Base-by-base conservation (phyloP, 768 basidiomycete genomes). In the Epithele typhae region DNA sequence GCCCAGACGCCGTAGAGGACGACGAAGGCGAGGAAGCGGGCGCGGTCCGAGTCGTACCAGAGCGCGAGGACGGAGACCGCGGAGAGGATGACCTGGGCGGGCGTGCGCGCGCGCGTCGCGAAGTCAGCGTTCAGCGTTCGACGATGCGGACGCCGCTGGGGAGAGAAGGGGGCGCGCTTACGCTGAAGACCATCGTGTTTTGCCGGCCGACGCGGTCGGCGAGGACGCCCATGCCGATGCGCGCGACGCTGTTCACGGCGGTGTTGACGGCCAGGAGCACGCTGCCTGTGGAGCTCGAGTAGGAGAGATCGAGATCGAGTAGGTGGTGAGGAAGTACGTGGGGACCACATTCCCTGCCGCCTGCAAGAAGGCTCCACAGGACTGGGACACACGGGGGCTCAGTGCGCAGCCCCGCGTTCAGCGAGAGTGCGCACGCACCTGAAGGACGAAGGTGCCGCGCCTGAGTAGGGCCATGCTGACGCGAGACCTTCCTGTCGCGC, bases 321-420 rank as follows among this genome's bases (percentile, higher is more conserved):
- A 74, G 2, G 68, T 69, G 0, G 69, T 64, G 47, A 73, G 56
- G 56, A 72, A 75, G 51, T 72, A 73, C 15, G 68, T 57, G 0
- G 73, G 74, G 21, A 74, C 66, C 46, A 70, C 60, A 49, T 74
- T 73, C 6, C 73, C 72, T 1, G 69, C 70, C 2, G 72, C 72
- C 46, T 73, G 72, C 15, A 73, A 54, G 43, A 74, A 66, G 0
- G 72, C 66, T 2, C 66, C 72, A 1, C 69, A 46, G 1, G 70
- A 60, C 72, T 73, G 43, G 21, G 14, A n/a, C n/a, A n/a, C n/a
- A n/a, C n/a, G n/a, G n/a, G n/a, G n/a, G n/a, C n/a, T n/a, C n/a
- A n/a, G n/a, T n/a, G n/a, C n/a, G n/a, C n/a, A n/a, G n/a, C n/a
- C n/a, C n/a, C n/a, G n/a, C n/a, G n/a, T n/a, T n/a, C n/a, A n/a